These are phyloP conservation scores for Hypericum androsaemum DNA, from an alignment of 345 rosid species.

Conservation along the genomic window DNA sequence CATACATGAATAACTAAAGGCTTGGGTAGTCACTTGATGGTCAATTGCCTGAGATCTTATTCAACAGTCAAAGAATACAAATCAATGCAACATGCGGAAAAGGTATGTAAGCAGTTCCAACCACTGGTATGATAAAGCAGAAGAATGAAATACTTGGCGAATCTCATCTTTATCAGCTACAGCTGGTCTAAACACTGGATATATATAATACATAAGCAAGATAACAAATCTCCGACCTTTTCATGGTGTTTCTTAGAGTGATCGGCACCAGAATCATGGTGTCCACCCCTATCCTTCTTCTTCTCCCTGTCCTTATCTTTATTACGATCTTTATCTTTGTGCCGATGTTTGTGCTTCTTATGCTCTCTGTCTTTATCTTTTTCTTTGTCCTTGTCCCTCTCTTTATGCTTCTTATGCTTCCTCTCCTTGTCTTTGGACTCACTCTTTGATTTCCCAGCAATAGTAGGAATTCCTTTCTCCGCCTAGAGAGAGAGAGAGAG, in stretches of 20 bases:
- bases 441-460: conserved; percentile 57
- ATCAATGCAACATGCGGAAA: no score
- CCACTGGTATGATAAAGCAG: no score
- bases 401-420: conserved; percentile 86
- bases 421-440: conserved; percentile 77
- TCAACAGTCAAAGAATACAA: no score
- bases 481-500: conserved; percentile 26
- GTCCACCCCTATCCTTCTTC: conserved; percentile 70
- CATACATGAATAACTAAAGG: no score
- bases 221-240: conserved; percentile 39
- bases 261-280: conserved; percentile 67
- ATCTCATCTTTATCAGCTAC: no score
- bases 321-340: conserved; percentile 60
- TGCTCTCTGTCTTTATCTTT: conserved; percentile 50
- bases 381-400: conserved; percentile 57
- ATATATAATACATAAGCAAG: no score
- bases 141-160: background rate
- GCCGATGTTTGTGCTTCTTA: conserved; percentile 82
- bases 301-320: conserved; percentile 78
- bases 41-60: no score
- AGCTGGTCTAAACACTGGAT: no score
- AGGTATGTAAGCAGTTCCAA: background rate
- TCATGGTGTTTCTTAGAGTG: conserved; percentile 79
- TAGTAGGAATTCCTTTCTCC: conserved; percentile 69
- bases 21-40: no score